Conservation (phyloP, 2,329 filamentous ascomycete species). For the Leptographium radiaticola region DNA sequence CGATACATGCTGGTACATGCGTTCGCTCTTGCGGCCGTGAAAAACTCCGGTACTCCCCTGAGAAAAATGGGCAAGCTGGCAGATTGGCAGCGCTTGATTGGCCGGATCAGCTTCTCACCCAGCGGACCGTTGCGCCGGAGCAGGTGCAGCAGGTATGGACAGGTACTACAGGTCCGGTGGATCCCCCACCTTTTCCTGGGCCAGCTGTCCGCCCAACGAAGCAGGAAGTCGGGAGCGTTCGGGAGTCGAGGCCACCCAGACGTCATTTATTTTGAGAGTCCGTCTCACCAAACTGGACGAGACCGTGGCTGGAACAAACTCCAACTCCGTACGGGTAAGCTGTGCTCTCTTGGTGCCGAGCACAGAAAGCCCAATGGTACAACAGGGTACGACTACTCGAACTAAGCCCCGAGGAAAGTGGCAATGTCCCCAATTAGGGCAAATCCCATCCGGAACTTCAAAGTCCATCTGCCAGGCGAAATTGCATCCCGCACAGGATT, state of each 20-base stretch:
- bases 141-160: not conserved
- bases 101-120: too few relatives aligned
- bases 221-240: not conserved
- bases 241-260: not conserved
- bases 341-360: too few relatives aligned
- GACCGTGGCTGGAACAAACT: too few relatives aligned
- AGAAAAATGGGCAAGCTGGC: too few relatives aligned
- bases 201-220: not conserved
- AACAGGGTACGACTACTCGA: not conserved
- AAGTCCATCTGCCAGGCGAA: not conserved
- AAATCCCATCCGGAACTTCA: conserved; percentile 9
- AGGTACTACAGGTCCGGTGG: not conserved
- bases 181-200: not conserved
- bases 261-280: too few relatives aligned
- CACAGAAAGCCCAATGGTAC: not conserved
- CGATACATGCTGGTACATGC: too few relatives aligned
- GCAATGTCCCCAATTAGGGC: conserved; percentile 5
- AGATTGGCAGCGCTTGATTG: too few relatives aligned
- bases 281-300: too few relatives aligned
- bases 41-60: too few relatives aligned
- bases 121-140: too few relatives aligned
- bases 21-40: too few relatives aligned
- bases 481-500: not conserved
- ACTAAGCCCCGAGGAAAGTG: not conserved
- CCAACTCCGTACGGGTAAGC: too few relatives aligned